Conservation (phyloP, 148 eudicot species). For the Chenopodium formosanum region DNA sequence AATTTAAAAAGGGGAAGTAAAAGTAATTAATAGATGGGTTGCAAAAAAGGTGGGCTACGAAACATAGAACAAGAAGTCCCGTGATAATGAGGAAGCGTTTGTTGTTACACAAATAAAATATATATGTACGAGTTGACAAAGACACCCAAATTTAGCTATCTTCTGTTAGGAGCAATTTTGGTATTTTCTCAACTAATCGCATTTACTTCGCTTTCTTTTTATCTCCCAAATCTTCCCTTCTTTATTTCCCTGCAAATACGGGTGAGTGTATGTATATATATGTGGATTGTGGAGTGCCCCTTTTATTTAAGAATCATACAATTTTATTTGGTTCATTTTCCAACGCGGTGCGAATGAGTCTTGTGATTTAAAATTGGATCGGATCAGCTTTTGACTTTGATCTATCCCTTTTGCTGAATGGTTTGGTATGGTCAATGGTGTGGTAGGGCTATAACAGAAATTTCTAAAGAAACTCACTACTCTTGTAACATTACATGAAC, state of each 20-base stretch:
- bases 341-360: neutral
- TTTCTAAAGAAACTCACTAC: no score
- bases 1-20: no score
- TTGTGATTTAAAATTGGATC: no score
- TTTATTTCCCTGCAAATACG: conserved; percentile 45
- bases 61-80: neutral
- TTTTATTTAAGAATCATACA: neutral
- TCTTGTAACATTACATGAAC: no score
- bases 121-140: neutral
- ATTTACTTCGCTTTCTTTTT: conserved; percentile 32
- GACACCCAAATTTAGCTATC: neutral
- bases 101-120: neutral
- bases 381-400: neutral
- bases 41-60: neutral
- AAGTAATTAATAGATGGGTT: no score
- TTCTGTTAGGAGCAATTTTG: neutral
- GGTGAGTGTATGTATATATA: conserved; percentile 17
- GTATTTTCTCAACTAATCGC: conserved; percentile 51
- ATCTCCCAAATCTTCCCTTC: conserved; percentile 3
- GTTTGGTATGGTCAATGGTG: no score
- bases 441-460: no score
- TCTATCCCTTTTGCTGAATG: no score
- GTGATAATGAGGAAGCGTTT: neutral
- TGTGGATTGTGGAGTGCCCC: conserved; percentile 3
- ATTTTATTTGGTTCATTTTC: neutral